Base-by-base conservation (phyloP, 2,329 filamentous ascomycete species). In the Colletotrichum sp. region DNA sequence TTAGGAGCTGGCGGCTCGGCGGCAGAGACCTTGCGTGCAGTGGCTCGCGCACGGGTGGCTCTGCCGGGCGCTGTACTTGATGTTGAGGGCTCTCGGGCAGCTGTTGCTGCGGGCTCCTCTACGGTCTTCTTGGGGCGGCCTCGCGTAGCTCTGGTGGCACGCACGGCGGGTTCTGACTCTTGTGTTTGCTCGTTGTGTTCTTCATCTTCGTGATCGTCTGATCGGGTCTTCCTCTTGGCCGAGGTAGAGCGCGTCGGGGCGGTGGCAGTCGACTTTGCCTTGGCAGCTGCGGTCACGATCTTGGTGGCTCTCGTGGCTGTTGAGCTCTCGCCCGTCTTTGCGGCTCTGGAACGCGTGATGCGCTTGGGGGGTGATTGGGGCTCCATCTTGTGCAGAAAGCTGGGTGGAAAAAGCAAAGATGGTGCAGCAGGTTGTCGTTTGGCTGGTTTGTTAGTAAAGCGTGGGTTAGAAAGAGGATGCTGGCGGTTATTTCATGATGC, bases 301-400 rank as follows among this genome's bases (percentile, higher is more conserved):
- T 84, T 89, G 75, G 87, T 86, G 3, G 85, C 84, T 79, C 87
- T 88, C 44, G 82, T 64, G 21, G 55, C 64, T 8, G 78, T 76
- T 57, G 83, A 81, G 30, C 84, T 80, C 73, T 87, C 85, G 69
- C 79, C 81, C 39, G 82, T 82, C 80, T 86, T 88, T 59, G 87
- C 87, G 36, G 87, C 86, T 74, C 87, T 83, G 62, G 87, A 84
- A 68, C 91, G 89, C 77, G 91, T 92, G 80, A 92, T 88, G 78
- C 91, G 89, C 84, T 91, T 91, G 44, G 90, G 91, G 68, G 91
- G 90, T 75, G 89, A 92, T 78, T 86, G 82, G 68, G 84, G 84
- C 78, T 90, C 89, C 90, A 92, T 91, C 34, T 62, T 71, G 75
- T 39, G 44, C 30, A 21, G 26, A 18, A 44, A 44, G 26, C n/a